Conservation (phyloP, 306 rosid species). For the Pterocarpus macrocarpus region DNA sequence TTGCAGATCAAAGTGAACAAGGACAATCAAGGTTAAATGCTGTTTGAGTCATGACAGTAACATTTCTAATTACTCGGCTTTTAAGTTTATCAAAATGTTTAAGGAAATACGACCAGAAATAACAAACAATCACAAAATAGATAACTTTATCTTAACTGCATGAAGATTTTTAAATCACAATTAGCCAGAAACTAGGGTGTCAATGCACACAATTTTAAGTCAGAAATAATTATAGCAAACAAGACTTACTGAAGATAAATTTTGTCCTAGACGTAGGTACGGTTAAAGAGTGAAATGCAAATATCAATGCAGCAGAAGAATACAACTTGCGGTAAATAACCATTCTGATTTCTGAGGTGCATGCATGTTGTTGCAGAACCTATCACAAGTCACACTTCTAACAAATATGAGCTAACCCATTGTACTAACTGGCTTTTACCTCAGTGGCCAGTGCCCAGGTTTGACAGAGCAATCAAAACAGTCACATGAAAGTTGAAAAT, state of each 20-base stretch:
- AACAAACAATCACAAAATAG: conserved; percentile 6
- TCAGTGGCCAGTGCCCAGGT: background rate
- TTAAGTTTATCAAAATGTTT: conserved; percentile 22
- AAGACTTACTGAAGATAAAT: background rate
- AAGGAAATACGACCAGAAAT: background rate
- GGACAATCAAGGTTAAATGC: conserved; percentile 43
- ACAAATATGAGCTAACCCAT: conserved; percentile 47
- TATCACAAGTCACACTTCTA: conserved; percentile 53
- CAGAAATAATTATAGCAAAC: conserved; percentile 9
- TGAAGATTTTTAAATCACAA: conserved; percentile 31
- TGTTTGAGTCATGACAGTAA: conserved; percentile 24
- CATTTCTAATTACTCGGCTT: conserved; percentile 24
- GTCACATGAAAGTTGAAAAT: conserved; percentile 47
- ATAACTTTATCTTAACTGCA: background rate
- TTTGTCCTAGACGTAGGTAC: background rate
- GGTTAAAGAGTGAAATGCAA: conserved; percentile 36
- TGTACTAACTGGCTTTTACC: conserved; percentile 42
- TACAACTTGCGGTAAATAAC: conserved; percentile 43
- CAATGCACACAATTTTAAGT: background rate
- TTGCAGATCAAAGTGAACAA: conserved; percentile 3
- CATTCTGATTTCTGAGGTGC: conserved; percentile 35
- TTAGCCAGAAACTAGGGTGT: background rate
- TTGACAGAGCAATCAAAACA: conserved; percentile 30
- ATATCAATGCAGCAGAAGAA: conserved; percentile 38
- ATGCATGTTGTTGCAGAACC: conserved; percentile 47